Conservation (phyloP, 768 basidiomycete species). For the Trametes cinnabarina region DNA sequence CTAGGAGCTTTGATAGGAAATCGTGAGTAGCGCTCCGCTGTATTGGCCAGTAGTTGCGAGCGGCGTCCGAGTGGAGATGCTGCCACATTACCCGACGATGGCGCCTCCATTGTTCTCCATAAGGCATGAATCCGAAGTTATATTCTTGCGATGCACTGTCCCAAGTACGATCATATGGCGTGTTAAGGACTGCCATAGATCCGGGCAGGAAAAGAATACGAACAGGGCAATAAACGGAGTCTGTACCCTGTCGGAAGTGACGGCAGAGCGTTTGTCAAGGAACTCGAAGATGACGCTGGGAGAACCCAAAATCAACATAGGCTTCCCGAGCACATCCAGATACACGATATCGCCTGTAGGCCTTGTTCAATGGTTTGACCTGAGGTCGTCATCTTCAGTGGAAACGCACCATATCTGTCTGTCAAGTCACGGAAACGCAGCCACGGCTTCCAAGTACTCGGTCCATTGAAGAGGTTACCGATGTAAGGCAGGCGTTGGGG, state of each 20-base stretch:
- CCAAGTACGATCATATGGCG: not conserved
- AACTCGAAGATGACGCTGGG: slow-evolving; percentile 25
- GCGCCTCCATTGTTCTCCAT: slow-evolving; percentile 8
- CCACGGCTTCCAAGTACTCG: not conserved
- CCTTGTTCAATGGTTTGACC: not conserved
- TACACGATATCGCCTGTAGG: slow-evolving; percentile 5
- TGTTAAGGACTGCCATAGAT: too few relatives aligned
- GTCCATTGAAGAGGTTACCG: not conserved
- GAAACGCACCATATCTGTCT: not conserved
- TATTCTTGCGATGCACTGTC: not conserved
- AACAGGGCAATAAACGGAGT: not conserved
- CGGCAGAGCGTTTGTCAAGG: slow-evolving; percentile 27
- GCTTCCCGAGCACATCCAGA: not conserved
- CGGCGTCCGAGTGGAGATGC: not conserved
- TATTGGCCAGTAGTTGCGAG: not conserved
- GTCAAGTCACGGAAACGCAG: not conserved
- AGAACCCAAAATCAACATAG: slow-evolving; percentile 26
- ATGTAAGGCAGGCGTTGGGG: not conserved
- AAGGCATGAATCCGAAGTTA: slow-evolving; percentile 1
- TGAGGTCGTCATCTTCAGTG: not conserved
- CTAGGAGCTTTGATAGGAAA: not conserved
- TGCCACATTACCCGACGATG: slow-evolving; percentile 10
- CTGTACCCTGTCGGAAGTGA: slow-evolving; percentile 27
- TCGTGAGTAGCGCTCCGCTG: not conserved
- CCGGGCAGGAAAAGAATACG: too few relatives aligned